Evolutionary conservation across 1,284 basidiomycete species (phyloP), one percentile per base, ranked within the genome.

Genomic region (Leccinum pachyderme): DNA sequence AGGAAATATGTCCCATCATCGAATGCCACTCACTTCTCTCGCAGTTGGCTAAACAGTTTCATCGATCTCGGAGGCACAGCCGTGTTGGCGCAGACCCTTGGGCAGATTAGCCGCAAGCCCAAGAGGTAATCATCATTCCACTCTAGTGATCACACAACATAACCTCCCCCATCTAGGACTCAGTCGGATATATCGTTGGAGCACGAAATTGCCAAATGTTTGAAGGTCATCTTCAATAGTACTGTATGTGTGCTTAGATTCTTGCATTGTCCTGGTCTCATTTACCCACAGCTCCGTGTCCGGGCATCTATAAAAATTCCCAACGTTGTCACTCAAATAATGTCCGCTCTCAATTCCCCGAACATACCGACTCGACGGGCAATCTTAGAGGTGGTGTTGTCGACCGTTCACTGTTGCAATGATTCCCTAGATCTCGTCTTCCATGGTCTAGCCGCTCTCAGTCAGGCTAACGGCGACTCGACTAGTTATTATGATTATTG

Each of bases 171-270:
- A 48, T 41, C 13, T 56, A 91, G 89, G 61, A 81, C 77, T 47
- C 83, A 86, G 51, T 72, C 75, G 25, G 94, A 98, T 63, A 78
- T 80, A 35, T 74, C 78, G 15, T 76, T 97, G 47, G 96, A 98
- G 72, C 87, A 93, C 55, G 95, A 98, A 73, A 79, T 95, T 47
- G 82, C 93, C 55, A 97, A 95, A 72, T 95, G 92, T 65, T 75
- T 98, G 58, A 89, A 87, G 64, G 85, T 85, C 35, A 89, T 97
- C 35, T 79, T 98, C 54, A 96, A 96, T 69, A 83, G 78, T 61
- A 76, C 80, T 59, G 90, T 91, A 64, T 59, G 82, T 50, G 75
- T 25, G 22, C 51, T 48, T 33, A 37, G 3, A 1, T 5, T 46
- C 44, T 22, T 27, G 7, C 37, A 27, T 32, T 27, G 18, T n/a